Percentiles rank a stretch among this genome's conserved stretches.
phyloP scores from a whole-genome alignment of 1,284 basidiomycete genomes.

The Rhodotorula sp. region DNA sequence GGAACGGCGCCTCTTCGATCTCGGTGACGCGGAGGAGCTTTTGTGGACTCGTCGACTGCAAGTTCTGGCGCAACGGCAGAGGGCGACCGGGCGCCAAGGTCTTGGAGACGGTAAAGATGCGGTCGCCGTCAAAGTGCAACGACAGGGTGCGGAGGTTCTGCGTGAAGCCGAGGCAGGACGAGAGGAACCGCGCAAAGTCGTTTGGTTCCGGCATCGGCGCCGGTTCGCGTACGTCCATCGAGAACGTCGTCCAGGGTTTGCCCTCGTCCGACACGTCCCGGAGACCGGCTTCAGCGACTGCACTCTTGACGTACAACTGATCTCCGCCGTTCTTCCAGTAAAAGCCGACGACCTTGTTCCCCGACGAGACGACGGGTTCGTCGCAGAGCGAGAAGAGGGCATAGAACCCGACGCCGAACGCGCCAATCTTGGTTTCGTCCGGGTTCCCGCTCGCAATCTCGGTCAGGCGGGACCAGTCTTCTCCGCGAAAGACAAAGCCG shows the following conservation, averaged over 20 bases:
- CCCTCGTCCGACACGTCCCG: constrained; percentile 43
- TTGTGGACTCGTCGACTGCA: constrained; percentile 52
- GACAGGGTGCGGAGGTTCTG: constrained; percentile 68
- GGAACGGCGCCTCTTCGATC: constrained; percentile 68
- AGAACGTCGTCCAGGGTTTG: constrained; percentile 79
- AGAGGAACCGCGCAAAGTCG: constrained; percentile 57
- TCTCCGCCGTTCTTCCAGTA: constrained; percentile 86
- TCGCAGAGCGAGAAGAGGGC: constrained; percentile 55
- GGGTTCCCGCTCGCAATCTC: constrained; percentile 75
- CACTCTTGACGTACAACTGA: constrained; percentile 45
- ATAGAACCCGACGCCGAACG: constrained; percentile 59
- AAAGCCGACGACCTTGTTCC: constrained; percentile 77
- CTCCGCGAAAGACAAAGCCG: constrained; percentile 71
- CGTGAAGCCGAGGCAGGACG: constrained; percentile 95
- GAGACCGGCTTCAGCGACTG: constrained; percentile 24
- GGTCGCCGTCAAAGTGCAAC: constrained; percentile 46
- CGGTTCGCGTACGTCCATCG: constrained; percentile 83
- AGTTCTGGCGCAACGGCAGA: constrained; percentile 59
- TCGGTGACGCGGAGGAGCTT: constrained; percentile 67
- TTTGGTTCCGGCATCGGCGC: constrained; percentile 70
- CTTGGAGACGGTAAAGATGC: constrained; percentile 74
- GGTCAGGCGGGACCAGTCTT: constrained; percentile 84
- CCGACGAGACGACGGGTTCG: constrained; percentile 87
- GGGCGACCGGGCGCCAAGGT: constrained; percentile 60
- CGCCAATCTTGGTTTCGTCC: constrained; percentile 79